Conservation (phyloP, 345 rosid genomes). For the Aquilaria yunnanensis region DNA sequence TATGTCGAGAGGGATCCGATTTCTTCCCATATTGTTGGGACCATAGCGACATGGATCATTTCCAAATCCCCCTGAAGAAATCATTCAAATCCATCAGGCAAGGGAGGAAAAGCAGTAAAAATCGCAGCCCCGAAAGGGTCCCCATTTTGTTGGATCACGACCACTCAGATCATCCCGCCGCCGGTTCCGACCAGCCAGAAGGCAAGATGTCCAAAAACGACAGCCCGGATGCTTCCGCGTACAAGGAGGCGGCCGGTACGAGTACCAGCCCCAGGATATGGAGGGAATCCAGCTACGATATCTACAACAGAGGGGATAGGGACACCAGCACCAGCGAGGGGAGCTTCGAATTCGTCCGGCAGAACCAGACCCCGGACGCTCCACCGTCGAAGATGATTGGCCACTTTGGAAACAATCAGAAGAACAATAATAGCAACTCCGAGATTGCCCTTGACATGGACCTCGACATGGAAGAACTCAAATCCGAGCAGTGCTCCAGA, state of each 20-base stretch:
- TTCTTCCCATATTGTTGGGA: no score
- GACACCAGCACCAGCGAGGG: conserved; percentile 10
- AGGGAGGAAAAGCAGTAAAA: conserved; percentile 10
- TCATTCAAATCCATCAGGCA: conserved; percentile 41
- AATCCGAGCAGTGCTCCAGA: conserved; percentile 20
- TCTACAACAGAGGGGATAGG: conserved; percentile 24
- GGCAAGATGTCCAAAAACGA: conserved; percentile 5
- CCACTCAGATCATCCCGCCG: background rate
- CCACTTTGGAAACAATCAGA: conserved; percentile 26
- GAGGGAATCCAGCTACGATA: conserved; percentile 31
- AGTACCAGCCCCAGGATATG: conserved; percentile 5
- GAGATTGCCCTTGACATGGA: conserved; percentile 78
- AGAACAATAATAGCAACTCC: conserved; percentile 9
- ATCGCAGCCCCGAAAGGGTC: conserved; percentile 33
- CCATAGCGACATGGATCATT: no score
- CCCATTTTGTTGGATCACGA: conserved; percentile 47
- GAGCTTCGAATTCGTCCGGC: conserved; percentile 24
- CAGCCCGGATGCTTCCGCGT: conserved; percentile 8
- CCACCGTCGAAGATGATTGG: conserved; percentile 33
- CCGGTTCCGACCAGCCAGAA: conserved; percentile 7
- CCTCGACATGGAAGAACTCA: conserved; percentile 50
- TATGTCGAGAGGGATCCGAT: no score
- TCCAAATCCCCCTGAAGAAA: conserved; percentile 24
- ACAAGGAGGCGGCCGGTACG: conserved; percentile 6
- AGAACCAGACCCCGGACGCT: conserved; percentile 9